These are phyloP conservation scores for Rhodotorula sp. DNA, from an alignment of 1,284 basidiomycete genomes.

Conservation along the genomic window DNA sequence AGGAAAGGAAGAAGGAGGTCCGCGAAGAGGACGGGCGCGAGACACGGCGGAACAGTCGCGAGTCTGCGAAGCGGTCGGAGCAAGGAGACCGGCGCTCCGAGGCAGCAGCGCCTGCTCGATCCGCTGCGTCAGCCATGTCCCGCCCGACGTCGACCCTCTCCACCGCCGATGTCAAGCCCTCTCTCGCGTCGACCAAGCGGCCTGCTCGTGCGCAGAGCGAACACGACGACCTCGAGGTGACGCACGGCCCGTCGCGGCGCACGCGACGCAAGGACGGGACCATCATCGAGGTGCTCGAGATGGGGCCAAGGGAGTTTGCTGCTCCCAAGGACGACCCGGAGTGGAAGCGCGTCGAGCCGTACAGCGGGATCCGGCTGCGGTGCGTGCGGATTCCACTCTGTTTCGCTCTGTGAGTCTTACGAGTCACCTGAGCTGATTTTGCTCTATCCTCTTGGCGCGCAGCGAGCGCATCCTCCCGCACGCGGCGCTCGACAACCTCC, in stretches of 20 bases:
- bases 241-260: constrained; percentile 16
- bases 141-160: background rate
- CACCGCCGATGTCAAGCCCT: background rate
- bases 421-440: background rate
- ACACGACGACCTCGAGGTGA: constrained; percentile 33
- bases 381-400: constrained; percentile 54
- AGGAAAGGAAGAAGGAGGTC: background rate
- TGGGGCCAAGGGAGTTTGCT: constrained; percentile 70
- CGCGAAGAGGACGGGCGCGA: background rate
- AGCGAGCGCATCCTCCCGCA: constrained; percentile 69
- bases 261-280: constrained; percentile 67
- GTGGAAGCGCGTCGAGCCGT: constrained; percentile 78
- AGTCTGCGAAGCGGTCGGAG: background rate
- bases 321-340: constrained; percentile 66
- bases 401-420: background rate
- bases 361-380: constrained; percentile 81
- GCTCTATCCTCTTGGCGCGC: constrained; percentile 52
- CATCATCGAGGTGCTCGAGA: constrained; percentile 69
- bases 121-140: background rate
- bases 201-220: background rate
- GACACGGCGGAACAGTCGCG: background rate
- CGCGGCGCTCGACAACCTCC: constrained; percentile 74
- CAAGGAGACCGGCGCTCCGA: background rate
- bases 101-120: background rate
- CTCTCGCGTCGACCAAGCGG: background rate